Base-by-base conservation (phyloP, 768 basidiomycete species). In the Suillus ampliporus region DNA sequence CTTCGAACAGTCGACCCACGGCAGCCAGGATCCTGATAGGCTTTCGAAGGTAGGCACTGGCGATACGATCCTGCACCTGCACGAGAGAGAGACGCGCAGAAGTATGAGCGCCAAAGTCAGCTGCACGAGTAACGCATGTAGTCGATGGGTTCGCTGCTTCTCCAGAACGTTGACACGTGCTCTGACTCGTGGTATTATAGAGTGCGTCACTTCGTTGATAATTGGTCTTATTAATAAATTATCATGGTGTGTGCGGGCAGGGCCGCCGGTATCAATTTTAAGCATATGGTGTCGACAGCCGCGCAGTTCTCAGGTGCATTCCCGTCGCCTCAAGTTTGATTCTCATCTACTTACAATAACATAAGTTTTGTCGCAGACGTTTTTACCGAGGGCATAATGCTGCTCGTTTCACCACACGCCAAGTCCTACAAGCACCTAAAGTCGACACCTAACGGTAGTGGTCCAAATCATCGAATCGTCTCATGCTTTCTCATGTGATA, bases 351-450 rank as follows among this genome's bases (percentile, higher is more conserved):
- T 41, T 58, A 72, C 47, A 62, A 56, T 8, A 15, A 5, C 11
- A 23, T 51, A 60, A 89, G 89, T 61, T 94, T 88, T 71, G 92
- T 91, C 2, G 91, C 94, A 21, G 97, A 99, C 69, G 88, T 99
- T 44, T 98, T 92, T 77, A 98, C 97, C 5, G 94, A 99, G 69
- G 90, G 95, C n/a, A 87, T 99, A n/a, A 94, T 99, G 86, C 88
- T 96, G 28, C 89, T 98, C 69, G 97, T 95, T 52, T 97, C 95
- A 0, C 93, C 95, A 0, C 83, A 87, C 69, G 88, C 95, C 14
- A 89, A 83, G 70, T 84, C 89, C 0, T 91, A 89, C 79, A 94
- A 89, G 70, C 80, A 82, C 23, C 82, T 82, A 6, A 75, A 70
- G 56, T 61, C 71, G 3, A 70, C 69, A 17, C 57, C 73, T 0